These are phyloP conservation scores for Tetragonia tetragonoides DNA, from an alignment of 148 eudicot genomes.

Conservation along the genomic window DNA sequence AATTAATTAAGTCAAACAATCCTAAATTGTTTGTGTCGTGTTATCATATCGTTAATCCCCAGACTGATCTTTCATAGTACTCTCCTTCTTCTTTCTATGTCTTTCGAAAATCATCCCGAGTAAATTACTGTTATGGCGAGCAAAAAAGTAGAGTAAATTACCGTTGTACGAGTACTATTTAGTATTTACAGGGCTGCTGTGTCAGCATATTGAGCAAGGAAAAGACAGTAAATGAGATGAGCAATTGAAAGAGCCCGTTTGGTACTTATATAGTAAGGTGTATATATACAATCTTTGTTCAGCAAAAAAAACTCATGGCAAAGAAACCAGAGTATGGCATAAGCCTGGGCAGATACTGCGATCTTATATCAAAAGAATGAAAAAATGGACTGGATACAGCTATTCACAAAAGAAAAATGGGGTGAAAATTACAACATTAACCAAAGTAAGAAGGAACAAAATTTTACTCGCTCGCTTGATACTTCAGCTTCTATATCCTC, in stretches of 20 bases:
- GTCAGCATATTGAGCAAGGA: not conserved
- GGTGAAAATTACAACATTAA: slow-evolving; percentile 27
- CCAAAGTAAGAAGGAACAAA: slow-evolving; percentile 20
- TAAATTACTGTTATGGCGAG: too few species aligned
- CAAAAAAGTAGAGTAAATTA: too few species aligned
- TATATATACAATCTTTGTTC: slow-evolving; percentile 24
- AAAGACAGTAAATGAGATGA: not conserved
- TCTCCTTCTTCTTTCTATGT: too few species aligned
- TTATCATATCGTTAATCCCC: too few species aligned
- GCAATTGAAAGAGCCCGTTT: not conserved
- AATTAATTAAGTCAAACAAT: too few species aligned
- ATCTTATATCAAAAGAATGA: slow-evolving; percentile 34
- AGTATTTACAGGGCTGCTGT: too few species aligned
- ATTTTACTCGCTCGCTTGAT: slow-evolving; percentile 16
- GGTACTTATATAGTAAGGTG: not conserved
- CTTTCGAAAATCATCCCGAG: too few species aligned
- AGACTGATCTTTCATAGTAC: too few species aligned
- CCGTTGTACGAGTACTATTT: too few species aligned
- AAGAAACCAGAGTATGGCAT: slow-evolving; percentile 14
- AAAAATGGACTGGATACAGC: slow-evolving; percentile 34
- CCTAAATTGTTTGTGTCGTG: too few species aligned
- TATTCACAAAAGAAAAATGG: slow-evolving; percentile 32
- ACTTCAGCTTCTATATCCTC: slow-evolving; percentile 11
- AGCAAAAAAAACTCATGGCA: slow-evolving; percentile 21
- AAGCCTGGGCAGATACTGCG: slow-evolving; percentile 22